These are phyloP conservation scores for Diddensiella caesifluorescens DNA, from an alignment of 805 yeast species.

Conservation along the genomic window DNA sequence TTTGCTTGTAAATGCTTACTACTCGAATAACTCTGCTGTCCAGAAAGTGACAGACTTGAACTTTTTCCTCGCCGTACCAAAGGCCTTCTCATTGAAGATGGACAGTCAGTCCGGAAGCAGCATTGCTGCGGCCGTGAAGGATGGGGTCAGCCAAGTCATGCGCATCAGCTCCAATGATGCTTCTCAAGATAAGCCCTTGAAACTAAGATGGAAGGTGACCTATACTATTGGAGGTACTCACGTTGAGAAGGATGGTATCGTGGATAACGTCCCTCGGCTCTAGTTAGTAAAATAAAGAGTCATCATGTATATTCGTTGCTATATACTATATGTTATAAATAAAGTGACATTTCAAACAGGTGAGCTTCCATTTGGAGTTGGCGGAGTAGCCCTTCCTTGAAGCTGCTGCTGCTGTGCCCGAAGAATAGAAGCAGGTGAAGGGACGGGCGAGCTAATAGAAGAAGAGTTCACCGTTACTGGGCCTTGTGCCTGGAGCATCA, in stretches of 20 bases:
- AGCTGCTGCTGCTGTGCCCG: conserved; percentile 12
- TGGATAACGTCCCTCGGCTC: conserved; percentile 22
- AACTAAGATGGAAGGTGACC: conserved; percentile 71
- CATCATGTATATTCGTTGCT: no score
- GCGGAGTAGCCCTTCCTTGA: no score
- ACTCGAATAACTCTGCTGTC: conserved; percentile 43
- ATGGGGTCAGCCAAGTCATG: conserved; percentile 52
- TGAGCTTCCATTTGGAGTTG: no score
- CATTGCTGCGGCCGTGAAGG: conserved; percentile 43
- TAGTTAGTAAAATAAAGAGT: conserved; percentile 20
- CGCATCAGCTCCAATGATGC: conserved; percentile 28
- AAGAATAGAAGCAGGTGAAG: no score
- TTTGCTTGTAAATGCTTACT: conserved; percentile 42
- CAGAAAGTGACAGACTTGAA: conserved; percentile 46
- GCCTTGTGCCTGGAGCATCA: conserved; percentile 12
- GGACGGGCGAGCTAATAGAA: no score
- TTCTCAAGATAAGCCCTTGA: conserved; percentile 36
- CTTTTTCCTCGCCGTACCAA: conserved; percentile 68
- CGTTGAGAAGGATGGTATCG: conserved; percentile 55
- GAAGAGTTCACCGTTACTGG: neutral
- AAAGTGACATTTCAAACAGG: no score
- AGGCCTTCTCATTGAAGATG: conserved; percentile 50
- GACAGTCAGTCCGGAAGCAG: conserved; percentile 56
- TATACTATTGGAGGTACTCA: conserved; percentile 46
- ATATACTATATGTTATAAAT: no score